A percentile compares a stretch with the other conserved stretches of the same genome.
phyloP scores from a whole-genome alignment of 2,329 filamentous ascomycete genomes.

The Fusarium miscanthi region DNA sequence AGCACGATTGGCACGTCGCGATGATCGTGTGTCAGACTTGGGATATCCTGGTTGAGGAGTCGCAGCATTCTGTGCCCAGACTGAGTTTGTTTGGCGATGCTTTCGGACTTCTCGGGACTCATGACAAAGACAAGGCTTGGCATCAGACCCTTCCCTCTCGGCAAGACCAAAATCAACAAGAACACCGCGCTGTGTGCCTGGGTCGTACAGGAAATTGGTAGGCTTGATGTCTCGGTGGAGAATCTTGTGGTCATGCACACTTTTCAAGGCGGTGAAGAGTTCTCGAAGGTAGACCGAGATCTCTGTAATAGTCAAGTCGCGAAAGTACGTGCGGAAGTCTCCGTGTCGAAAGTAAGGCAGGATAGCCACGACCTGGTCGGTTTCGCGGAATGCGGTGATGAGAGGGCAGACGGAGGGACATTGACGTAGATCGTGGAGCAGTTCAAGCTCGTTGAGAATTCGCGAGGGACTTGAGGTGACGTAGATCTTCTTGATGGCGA shows the following conservation, averaged over 20 bases:
- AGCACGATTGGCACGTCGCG: conserved; percentile 90
- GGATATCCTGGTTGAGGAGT: conserved; percentile 77
- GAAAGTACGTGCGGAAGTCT: conserved; percentile 95
- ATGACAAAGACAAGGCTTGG: conserved; percentile 84
- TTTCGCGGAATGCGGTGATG: conserved; percentile 94
- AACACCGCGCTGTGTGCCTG: conserved; percentile 81
- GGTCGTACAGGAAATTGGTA: conserved; percentile 96
- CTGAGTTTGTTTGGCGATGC: conserved; percentile 66
- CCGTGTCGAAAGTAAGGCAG: conserved; percentile 95
- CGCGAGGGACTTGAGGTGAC: conserved; percentile 94
- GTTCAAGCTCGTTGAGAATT: conserved; percentile 95
- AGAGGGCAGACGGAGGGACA: conserved; percentile 91
- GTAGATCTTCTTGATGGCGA: conserved; percentile 99
- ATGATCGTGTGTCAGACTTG: conserved; percentile 88
- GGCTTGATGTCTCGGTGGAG: conserved; percentile 97
- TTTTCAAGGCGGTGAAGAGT: conserved; percentile 84
- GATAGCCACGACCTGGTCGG: conserved; percentile 94
- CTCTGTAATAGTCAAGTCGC: conserved; percentile 85
- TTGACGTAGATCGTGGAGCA: conserved; percentile 86
- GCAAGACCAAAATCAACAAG: conserved; percentile 99
- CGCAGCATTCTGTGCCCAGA: conserved; percentile 63
- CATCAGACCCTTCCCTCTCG: conserved; percentile 82
- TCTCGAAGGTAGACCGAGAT: conserved; percentile 91
- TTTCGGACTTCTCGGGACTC: conserved; percentile 72
- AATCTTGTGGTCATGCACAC: conserved; percentile 86